A percentile compares a stretch with the other conserved stretches of the same genome.
These are phyloP conservation scores for Fomitopsis pinicola DNA, from an alignment of 1,284 basidiomycete species.

Conservation along the genomic window DNA sequence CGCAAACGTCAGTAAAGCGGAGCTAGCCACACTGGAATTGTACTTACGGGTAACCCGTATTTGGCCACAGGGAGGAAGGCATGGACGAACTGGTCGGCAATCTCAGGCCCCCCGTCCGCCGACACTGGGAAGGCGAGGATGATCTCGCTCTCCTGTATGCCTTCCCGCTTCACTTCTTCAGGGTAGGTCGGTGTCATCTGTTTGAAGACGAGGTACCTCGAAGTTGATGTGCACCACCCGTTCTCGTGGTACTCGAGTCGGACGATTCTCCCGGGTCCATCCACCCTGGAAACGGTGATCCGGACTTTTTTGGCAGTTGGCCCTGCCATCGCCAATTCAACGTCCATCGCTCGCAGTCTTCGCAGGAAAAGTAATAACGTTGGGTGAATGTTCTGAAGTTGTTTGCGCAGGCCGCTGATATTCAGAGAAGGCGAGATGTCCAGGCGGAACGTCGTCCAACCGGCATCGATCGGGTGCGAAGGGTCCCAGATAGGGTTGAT, in stretches of 20 bases:
- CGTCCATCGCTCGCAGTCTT: neutral
- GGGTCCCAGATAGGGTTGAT: slow-evolving; percentile 1
- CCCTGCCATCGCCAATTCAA: neutral
- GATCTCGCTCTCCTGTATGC: neutral
- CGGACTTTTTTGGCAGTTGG: neutral
- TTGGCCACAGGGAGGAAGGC: neutral
- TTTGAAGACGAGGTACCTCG: neutral
- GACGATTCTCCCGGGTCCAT: neutral
- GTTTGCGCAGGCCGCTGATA: neutral
- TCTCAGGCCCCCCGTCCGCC: neutral
- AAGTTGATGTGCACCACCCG: neutral
- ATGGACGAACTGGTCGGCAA: neutral
- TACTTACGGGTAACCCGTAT: neutral
- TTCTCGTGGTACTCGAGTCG: neutral
- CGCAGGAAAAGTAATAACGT: neutral
- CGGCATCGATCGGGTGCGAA: neutral
- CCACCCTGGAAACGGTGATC: neutral
- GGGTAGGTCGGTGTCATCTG: neutral
- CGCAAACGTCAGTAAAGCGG: neutral
- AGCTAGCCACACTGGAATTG: neutral
- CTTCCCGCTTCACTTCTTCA: neutral
- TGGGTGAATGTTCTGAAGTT: neutral
- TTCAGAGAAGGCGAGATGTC: neutral
- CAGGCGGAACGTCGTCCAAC: neutral
- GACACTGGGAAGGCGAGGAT: neutral